These are phyloP conservation scores for Serpula lacrymans DNA, from an alignment of 768 basidiomycete species.

Conservation along the genomic window DNA sequence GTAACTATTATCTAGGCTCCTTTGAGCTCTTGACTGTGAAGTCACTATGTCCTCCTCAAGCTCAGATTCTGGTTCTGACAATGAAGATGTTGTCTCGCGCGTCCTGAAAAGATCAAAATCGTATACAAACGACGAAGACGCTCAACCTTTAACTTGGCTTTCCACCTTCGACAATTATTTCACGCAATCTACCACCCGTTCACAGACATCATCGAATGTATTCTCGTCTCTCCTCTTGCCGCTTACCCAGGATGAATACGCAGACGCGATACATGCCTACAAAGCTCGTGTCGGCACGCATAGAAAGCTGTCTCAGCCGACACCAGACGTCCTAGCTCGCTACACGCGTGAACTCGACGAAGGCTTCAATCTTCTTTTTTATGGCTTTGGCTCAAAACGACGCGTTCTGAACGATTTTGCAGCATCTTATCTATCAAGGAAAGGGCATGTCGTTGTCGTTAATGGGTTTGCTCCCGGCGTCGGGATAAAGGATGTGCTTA, in stretches of 20 bases:
- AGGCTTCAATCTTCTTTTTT: constrained; percentile 87
- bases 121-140: constrained; percentile 11
- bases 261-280: constrained; percentile 26
- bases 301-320: too few species aligned
- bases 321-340: constrained; percentile 23
- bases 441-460: constrained; percentile 71
- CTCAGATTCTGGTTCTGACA: too few species aligned
- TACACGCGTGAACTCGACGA: constrained; percentile 70
- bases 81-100: too few species aligned
- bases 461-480: constrained; percentile 77
- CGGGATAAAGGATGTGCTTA: constrained; percentile 63
- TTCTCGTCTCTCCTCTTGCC: constrained; percentile 76
- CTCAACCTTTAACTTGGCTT: constrained; percentile 18
- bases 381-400: constrained; percentile 89
- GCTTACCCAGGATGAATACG: constrained; percentile 62
- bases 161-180: constrained; percentile 89
- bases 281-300: too few species aligned
- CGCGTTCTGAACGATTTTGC: constrained; percentile 74
- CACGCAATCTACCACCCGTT: constrained; percentile 52
- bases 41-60: too few species aligned
- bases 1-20: too few species aligned
- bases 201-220: constrained; percentile 74
- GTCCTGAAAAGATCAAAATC: too few species aligned
- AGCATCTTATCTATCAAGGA: constrained; percentile 45
- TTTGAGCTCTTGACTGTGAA: too few species aligned